A percentile compares a stretch with the other conserved stretches of the same genome.
phyloP scores from a whole-genome alignment of 1,284 basidiomycete genomes.

The Pseudozyma sp. region DNA sequence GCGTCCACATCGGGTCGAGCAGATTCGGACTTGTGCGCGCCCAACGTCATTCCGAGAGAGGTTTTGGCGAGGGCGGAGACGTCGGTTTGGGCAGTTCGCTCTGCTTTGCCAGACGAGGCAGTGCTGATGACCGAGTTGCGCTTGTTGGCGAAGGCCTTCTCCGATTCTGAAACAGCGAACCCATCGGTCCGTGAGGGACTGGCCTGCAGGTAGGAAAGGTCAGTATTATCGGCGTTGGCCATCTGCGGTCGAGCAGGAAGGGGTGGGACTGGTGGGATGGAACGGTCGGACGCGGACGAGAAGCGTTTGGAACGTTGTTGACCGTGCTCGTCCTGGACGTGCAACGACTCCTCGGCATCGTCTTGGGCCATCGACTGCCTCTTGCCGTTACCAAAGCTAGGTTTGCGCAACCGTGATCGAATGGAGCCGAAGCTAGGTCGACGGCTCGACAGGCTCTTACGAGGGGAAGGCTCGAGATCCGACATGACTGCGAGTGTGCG shows the following conservation, averaged over 20 bases:
- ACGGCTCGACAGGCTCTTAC: conserved; percentile 33
- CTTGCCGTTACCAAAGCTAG: conserved; percentile 19
- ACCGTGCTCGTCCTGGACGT: conserved; percentile 3
- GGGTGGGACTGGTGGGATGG: conserved; percentile 41
- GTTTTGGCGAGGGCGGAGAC: conserved; percentile 17
- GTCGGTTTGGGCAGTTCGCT: conserved; percentile 12
- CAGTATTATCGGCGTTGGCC: background rate
- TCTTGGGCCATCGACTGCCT: conserved; percentile 4
- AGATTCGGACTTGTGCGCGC: conserved; percentile 13
- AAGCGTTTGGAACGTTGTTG: conserved; percentile 28
- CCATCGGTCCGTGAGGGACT: conserved; percentile 5
- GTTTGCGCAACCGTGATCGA: conserved; percentile 28
- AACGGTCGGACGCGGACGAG: conserved; percentile 27
- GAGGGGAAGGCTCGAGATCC: conserved; percentile 22
- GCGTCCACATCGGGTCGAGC: background rate
- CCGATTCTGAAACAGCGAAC: background rate
- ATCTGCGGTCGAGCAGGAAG: conserved; percentile 15
- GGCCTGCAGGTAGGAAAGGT: conserved; percentile 13
- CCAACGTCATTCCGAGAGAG: conserved; percentile 27
- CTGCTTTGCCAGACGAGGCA: conserved; percentile 9
- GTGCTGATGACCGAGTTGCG: conserved; percentile 13
- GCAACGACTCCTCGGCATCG: conserved; percentile 8
- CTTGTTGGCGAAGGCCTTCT: conserved; percentile 1
- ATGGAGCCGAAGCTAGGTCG: conserved; percentile 44
- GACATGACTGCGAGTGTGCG: conserved; percentile 16